phyloP scores from a whole-genome alignment of 768 basidiomycete species.

The Russula sp. region DNA sequence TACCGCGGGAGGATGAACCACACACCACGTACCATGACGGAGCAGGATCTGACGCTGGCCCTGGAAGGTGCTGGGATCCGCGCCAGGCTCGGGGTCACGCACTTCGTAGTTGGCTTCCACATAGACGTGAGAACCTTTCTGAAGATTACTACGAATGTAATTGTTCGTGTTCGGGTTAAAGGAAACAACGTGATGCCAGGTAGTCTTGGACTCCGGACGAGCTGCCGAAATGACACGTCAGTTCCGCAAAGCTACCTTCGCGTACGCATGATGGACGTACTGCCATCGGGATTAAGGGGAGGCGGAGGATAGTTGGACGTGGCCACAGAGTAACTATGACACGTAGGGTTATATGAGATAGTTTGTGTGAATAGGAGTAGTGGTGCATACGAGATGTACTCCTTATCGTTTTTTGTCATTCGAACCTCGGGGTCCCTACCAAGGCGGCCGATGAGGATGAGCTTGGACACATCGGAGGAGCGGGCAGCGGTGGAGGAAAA shows the following conservation, averaged over 20 bases:
- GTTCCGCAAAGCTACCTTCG: background rate
- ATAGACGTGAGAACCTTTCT: slow-evolving; percentile 72
- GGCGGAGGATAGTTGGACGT: slow-evolving; percentile 62
- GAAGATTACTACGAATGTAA: slow-evolving; percentile 59
- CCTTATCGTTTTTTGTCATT: slow-evolving; percentile 67
- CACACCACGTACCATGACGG: slow-evolving; percentile 57
- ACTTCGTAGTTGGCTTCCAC: slow-evolving; percentile 79
- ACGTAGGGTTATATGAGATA: background rate
- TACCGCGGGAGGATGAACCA: background rate
- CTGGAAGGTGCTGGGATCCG: slow-evolving; percentile 63
- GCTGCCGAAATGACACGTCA: slow-evolving; percentile 39
- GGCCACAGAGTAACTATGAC: slow-evolving; percentile 68
- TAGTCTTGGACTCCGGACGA: slow-evolving; percentile 50
- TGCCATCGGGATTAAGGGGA: slow-evolving; percentile 57
- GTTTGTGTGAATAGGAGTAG: background rate
- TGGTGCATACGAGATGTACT: slow-evolving; percentile 66
- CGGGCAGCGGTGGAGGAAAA: slow-evolving; percentile 62
- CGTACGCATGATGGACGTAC: slow-evolving; percentile 40
- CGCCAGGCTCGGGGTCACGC: slow-evolving; percentile 62
- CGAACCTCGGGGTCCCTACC: slow-evolving; percentile 68
- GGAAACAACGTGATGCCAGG: slow-evolving; percentile 76
- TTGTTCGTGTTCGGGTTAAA: slow-evolving; percentile 62
- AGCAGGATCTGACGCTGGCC: slow-evolving; percentile 83
- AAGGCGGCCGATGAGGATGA: slow-evolving; percentile 73
- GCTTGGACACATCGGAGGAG: slow-evolving; percentile 64